Evolutionary conservation across 495 filamentous ascomycete genomes (phyloP), one percentile per base, ranked within the genome.

Genomic region (Tuber magnatum): DNA sequence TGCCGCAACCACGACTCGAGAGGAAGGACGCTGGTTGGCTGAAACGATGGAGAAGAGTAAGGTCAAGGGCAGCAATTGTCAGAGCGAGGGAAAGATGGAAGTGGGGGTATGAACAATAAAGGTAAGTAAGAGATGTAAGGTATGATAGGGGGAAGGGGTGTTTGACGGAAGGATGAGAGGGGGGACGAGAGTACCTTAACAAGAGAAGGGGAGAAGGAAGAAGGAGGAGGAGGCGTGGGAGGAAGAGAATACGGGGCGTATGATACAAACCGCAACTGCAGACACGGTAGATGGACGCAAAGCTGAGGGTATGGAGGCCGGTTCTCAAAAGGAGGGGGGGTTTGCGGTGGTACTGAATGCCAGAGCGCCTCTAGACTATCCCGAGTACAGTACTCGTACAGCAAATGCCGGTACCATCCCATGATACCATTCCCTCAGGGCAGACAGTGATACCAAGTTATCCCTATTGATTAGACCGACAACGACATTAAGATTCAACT

Each of bases 1-100:
- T 61, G 51, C 51, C 51, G 51, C 51, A 61, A 61, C 51, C 51
- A 61, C 51, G 42, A 40, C 71, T 70, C 40, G 71, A 56, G 10
- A 9, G 24, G 14, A 73, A 32, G 35, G 44, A 38, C n/a, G 42
- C 46, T 43, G 35, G 44, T 51, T 73, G 40, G 44, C n/a, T 41
- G 39, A n/a, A 35, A 24, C 6, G 44, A 18, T 28, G 5, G 44
- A 16, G 44, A 51, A 38, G 35, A 46, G 44, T 12, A 51, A 46
- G 44, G 32, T 14, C 22, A 46, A 51, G 46, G 44, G 43, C 5
- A 38, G 9, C 24, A 38, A 73, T 73, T 46, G 44, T 46, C 24
- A 73, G 40, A 24, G 20, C 32, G 71, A 38, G 46, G 35, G 39
- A 46, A 22, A 51, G 71, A 38, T 44, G 39, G 7, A 24, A 56